These are phyloP conservation scores for Hypomyces rosellus DNA, from an alignment of 2,329 filamentous ascomycete genomes.

Conservation along the genomic window DNA sequence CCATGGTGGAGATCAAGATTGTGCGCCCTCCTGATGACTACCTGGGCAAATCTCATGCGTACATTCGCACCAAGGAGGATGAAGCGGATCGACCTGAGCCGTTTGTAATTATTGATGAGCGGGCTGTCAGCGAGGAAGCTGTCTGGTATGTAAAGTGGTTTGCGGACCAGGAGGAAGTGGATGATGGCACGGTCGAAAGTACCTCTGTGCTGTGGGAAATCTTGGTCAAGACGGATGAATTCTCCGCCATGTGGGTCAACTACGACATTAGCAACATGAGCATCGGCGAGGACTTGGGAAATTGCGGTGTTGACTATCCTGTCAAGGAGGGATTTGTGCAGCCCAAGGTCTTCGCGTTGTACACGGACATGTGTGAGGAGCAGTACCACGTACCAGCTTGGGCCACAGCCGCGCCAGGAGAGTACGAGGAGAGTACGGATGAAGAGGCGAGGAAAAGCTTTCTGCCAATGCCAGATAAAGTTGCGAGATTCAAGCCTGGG, in stretches of 20 bases:
- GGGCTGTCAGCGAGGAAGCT: conserved; percentile 5
- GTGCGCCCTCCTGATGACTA: conserved; percentile 15
- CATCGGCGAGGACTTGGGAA: conserved; percentile 16
- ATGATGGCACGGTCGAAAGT: conserved; percentile 11
- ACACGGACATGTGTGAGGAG: conserved; percentile 11
- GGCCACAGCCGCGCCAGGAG: conserved; percentile 15
- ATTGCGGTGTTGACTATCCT: conserved; percentile 15
- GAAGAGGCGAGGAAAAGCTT: conserved; percentile 1
- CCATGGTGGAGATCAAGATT: conserved; percentile 18
- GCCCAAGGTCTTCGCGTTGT: conserved; percentile 4
- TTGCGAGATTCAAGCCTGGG: conserved; percentile 1
- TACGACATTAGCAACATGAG: conserved; percentile 18
- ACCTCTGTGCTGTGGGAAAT: conserved; percentile 18
- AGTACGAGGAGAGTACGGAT: conserved; percentile 18
- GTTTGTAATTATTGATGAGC: conserved; percentile 18
- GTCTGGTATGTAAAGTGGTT: conserved; percentile 19
- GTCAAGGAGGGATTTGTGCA: conserved; percentile 12
- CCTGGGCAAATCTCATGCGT: conserved; percentile 13
- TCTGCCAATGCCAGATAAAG: neutral
- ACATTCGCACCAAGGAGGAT: conserved; percentile 17
- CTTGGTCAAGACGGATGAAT: conserved; percentile 15
- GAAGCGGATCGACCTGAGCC: conserved; percentile 13
- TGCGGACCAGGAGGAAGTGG: conserved; percentile 14
- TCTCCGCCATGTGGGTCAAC: conserved; percentile 15
- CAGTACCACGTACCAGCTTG: conserved; percentile 1